phyloP scores from a whole-genome alignment of 768 basidiomycete species.

The Tulasnella calospora region DNA sequence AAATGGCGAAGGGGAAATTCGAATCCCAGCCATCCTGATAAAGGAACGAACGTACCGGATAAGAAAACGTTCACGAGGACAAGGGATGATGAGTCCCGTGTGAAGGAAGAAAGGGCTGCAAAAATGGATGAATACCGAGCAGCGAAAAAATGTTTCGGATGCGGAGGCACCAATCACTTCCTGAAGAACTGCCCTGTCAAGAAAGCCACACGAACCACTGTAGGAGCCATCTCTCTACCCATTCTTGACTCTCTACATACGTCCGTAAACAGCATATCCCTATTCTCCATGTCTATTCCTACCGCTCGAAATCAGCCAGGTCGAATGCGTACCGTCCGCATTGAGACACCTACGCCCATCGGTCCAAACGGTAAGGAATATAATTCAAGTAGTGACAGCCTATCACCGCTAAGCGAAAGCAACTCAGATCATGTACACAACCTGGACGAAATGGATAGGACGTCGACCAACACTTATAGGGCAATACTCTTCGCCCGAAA shows the following conservation, averaged over 20 bases:
- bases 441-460: not conserved
- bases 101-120: not conserved
- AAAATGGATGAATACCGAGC: constrained; percentile 14
- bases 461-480: too few species aligned
- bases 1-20: not conserved
- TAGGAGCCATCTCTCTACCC: not conserved
- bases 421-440: not conserved
- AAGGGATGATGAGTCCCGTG: not conserved
- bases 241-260: not conserved
- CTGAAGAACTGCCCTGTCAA: not conserved
- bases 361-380: too few species aligned
- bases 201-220: not conserved
- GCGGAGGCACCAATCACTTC: not conserved
- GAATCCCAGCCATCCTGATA: not conserved
- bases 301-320: not conserved
- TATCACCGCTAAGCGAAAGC: not conserved
- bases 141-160: constrained; percentile 8
- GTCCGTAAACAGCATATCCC: not conserved
- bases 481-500: too few species aligned
- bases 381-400: too few species aligned
- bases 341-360: too few species aligned
- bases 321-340: too few species aligned
- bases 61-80: not conserved
- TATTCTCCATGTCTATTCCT: not conserved
- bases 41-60: not conserved